These are phyloP conservation scores for Kuraishia molischiana DNA, from an alignment of 805 yeast genomes.

Conservation along the genomic window DNA sequence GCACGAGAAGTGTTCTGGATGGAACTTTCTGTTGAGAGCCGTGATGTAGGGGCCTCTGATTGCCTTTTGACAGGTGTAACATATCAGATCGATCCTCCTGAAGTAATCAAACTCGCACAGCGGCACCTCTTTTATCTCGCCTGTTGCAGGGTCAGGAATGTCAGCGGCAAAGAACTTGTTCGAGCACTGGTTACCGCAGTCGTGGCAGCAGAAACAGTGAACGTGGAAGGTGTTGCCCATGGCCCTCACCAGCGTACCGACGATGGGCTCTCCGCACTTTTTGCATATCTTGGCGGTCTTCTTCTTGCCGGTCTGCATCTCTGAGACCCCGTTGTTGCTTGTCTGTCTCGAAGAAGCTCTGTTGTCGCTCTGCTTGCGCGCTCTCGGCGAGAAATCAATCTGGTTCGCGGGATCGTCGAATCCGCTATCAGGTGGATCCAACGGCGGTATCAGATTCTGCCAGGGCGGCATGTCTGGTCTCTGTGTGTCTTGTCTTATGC, in stretches of 20 bases:
- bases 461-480: background rate
- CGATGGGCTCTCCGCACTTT: slow-evolving; percentile 40
- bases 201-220: slow-evolving; percentile 79
- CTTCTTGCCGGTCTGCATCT: slow-evolving; percentile 3
- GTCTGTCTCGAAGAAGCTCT: background rate
- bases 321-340: background rate
- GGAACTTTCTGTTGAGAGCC: slow-evolving; percentile 86
- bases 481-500: background rate
- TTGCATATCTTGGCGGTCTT: slow-evolving; percentile 32
- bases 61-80: slow-evolving; percentile 77
- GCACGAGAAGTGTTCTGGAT: slow-evolving; percentile 92
- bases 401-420: background rate
- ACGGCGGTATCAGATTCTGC: slow-evolving; percentile 1
- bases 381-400: background rate
- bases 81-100: slow-evolving; percentile 73
- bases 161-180: slow-evolving; percentile 85
- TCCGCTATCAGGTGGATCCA: background rate
- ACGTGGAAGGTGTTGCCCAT: slow-evolving; percentile 73
- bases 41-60: slow-evolving; percentile 89
- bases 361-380: background rate
- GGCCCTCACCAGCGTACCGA: slow-evolving; percentile 82
- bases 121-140: slow-evolving; percentile 35
- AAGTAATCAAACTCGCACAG: slow-evolving; percentile 93
- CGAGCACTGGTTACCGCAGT: slow-evolving; percentile 74
- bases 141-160: slow-evolving; percentile 15